Evolutionary conservation across 257 asterid species (phyloP), one percentile per base, ranked within the genome.

Genomic region (Echites panduratus): DNA sequence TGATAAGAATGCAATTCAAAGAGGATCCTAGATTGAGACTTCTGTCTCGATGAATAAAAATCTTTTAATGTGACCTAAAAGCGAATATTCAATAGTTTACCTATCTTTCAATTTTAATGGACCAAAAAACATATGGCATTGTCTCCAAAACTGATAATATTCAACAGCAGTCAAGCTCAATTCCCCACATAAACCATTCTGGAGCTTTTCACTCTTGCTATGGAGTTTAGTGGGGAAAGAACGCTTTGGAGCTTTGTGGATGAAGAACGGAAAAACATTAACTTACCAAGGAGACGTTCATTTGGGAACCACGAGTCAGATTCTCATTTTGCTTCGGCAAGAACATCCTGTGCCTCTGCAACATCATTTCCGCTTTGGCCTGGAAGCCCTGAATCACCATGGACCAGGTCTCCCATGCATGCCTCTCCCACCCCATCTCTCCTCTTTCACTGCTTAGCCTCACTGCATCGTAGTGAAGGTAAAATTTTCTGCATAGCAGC

Each of bases 261-360:
- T n/a, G 90, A 87, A 69, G 89, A 79, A 59, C 75, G 79, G 20
- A 80, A 79, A 74, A 68, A 50, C 75, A 81, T 82, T 54, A 82
- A 82, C 24, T 45, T 84, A 17, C 89, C 95, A 0, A 3, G 88
- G 73, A 79, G 86, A 68, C 86, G 84, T 40, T 89, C 96, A 32
- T 85, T 87, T 70, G 83, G 82, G 24, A 75, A 82, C 77, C 71
- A 82, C 5, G 88, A 68, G 17, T 71, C 74, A 54, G 86, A 81
- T 24, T 54, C 81, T 52, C 82, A 73, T 12, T 73, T 82, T 22
- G 76, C 84, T 49, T 84, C 91, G 17, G 79, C 90, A 13, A 74
- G 96, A 78, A 84, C 90, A 27, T 87, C 96, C 5, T 87, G 87
- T 53, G 89, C 82, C n/a, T 89, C 96, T 0, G 82, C 91, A 11